phyloP scores from a whole-genome alignment of 1,139 yeast genomes.

The Pneumocystis canis region DNA sequence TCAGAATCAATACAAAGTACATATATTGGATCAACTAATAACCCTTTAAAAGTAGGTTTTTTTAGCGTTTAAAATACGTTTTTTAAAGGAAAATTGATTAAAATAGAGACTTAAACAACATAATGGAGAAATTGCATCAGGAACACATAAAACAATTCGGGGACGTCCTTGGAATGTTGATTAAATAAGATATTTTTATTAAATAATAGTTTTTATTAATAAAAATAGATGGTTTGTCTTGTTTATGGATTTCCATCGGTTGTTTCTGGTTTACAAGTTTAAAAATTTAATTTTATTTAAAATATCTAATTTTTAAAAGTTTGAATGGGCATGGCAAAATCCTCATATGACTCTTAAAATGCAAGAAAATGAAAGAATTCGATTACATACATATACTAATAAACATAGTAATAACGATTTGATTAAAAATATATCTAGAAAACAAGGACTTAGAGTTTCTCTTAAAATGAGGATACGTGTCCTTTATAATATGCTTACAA shows the following conservation, averaged over 20 bases:
- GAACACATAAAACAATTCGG: neutral
- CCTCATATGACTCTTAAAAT: neutral
- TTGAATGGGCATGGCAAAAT: neutral
- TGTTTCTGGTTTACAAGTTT: neutral
- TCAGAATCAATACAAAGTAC: neutral
- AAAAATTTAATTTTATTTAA: neutral
- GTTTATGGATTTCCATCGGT: neutral
- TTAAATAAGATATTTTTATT: too few species aligned
- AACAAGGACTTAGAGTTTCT: neutral
- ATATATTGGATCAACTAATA: neutral
- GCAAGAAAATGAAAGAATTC: neutral
- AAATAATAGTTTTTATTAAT: neutral
- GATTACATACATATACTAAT: neutral
- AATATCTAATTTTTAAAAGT: neutral
- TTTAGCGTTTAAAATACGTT: neutral
- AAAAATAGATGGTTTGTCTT: neutral
- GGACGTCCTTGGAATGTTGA: neutral
- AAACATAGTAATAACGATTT: neutral
- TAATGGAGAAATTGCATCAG: neutral
- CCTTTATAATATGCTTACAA: neutral
- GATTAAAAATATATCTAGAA: neutral
- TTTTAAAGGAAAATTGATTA: neutral
- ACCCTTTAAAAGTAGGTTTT: neutral
- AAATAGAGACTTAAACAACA: neutral
- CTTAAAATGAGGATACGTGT: neutral